Conservation (phyloP, 495 filamentous ascomycete species). For the Mytilinidion resinicola region DNA sequence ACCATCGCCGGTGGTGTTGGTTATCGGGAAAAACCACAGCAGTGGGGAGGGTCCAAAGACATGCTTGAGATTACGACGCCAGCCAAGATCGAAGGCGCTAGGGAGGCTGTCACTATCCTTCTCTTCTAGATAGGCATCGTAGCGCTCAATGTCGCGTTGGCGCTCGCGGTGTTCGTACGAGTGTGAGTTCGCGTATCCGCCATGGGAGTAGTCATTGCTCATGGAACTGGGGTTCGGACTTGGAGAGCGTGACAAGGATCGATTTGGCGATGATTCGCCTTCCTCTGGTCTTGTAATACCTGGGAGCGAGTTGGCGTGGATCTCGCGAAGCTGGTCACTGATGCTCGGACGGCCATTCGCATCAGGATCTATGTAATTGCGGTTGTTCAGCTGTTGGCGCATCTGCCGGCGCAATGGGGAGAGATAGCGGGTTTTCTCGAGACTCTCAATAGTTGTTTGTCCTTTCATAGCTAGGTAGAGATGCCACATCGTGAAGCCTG, state of each 20-base stretch:
- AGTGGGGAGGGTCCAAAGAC: conserved; percentile 68
- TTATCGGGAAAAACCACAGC: conserved; percentile 74
- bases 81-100: conserved; percentile 87
- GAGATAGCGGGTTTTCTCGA: conserved; percentile 91
- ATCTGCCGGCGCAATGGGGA: conserved; percentile 66
- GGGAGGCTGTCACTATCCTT: conserved; percentile 79
- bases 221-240: conserved; percentile 21
- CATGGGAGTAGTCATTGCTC: conserved; percentile 31
- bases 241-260: conserved; percentile 17
- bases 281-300: conserved; percentile 74
- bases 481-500: conserved; percentile 91
- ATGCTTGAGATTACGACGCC: conserved; percentile 68
- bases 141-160: conserved; percentile 63
- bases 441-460: conserved; percentile 87
- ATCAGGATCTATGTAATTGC: conserved; percentile 35
- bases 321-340: conserved; percentile 68
- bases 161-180: conserved; percentile 70
- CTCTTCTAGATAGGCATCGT: conserved; percentile 84
- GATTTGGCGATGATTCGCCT: conserved; percentile 49
- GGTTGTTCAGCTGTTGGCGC: conserved; percentile 47
- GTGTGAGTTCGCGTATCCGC: conserved; percentile 46
- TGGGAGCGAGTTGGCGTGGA: conserved; percentile 77
- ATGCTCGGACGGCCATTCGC: conserved; percentile 55
- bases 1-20: conserved; percentile 83
- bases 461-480: conserved; percentile 69